These are phyloP conservation scores for Wickerhamomyces sp. DNA, from an alignment of 1,139 yeast species.

Conservation along the genomic window DNA sequence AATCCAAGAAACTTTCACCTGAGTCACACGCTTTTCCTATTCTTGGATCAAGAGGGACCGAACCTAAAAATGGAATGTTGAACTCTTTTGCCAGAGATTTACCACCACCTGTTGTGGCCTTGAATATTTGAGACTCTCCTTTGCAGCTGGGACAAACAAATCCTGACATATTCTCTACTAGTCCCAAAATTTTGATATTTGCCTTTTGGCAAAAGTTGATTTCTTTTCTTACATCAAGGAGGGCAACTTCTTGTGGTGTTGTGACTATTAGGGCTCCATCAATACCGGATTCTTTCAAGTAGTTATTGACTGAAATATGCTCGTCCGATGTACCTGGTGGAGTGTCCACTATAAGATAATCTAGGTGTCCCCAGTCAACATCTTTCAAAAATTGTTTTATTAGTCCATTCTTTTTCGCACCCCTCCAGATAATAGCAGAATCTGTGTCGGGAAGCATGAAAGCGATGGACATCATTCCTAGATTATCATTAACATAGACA, in stretches of 20 bases:
- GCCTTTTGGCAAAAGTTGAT: slow-evolving; percentile 94
- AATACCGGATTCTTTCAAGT: slow-evolving; percentile 83
- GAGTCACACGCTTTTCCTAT: slow-evolving; percentile 84
- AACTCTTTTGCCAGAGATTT: slow-evolving; percentile 74
- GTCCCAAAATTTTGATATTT: slow-evolving; percentile 74
- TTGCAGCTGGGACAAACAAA: slow-evolving; percentile 95
- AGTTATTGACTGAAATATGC: slow-evolving; percentile 84
- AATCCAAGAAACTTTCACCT: slow-evolving; percentile 84
- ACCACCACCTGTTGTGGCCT: slow-evolving; percentile 97
- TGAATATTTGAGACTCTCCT: slow-evolving; percentile 85
- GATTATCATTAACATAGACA: slow-evolving; percentile 88
- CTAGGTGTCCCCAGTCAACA: slow-evolving; percentile 94
- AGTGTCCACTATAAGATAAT: slow-evolving; percentile 87
- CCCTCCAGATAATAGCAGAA: slow-evolving; percentile 96
- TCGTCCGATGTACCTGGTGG: slow-evolving; percentile 99
- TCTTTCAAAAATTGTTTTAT: slow-evolving; percentile 93
- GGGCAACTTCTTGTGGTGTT: slow-evolving; percentile 96
- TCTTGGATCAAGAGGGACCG: slow-evolving; percentile 93
- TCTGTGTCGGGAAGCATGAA: slow-evolving; percentile 93
- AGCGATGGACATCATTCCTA: slow-evolving; percentile 94
- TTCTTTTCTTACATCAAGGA: slow-evolving; percentile 92
- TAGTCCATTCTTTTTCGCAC: slow-evolving; percentile 87
- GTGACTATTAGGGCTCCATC: slow-evolving; percentile 96
- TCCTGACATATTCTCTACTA: slow-evolving; percentile 98
- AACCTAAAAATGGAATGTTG: slow-evolving; percentile 73